Percentiles rank a stretch among this genome's conserved stretches.
Evolutionary conservation across 148 eudicot genomes (phyloP).

Genomic region (Chenopodium formosanum): DNA sequence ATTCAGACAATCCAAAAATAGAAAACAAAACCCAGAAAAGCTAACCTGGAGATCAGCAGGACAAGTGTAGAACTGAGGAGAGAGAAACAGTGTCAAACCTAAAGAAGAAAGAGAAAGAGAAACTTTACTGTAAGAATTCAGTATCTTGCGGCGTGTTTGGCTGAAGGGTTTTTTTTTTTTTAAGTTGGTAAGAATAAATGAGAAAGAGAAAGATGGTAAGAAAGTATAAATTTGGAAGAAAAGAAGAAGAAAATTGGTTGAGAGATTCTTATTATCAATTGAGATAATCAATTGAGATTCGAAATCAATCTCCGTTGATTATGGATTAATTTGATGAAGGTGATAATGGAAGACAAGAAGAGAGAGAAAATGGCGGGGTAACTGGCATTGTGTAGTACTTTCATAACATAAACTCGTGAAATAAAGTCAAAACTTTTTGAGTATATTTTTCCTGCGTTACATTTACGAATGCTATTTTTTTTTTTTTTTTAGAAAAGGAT

Average conservation of each 20-base stretch:
- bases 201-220: not conserved
- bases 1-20: not conserved
- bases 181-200: slow-evolving; percentile 9
- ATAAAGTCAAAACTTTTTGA: no score
- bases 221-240: not conserved
- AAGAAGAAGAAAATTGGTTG: slow-evolving; percentile 3
- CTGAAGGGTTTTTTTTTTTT: not conserved
- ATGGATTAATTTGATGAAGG: not conserved
- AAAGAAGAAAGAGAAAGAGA: slow-evolving; percentile 17
- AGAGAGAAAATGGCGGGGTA: slow-evolving; percentile 19
- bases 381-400: not conserved
- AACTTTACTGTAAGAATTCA: not conserved
- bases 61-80: not conserved
- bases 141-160: slow-evolving; percentile 4
- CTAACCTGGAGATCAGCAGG: slow-evolving; percentile 14
- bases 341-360: not conserved
- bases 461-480: no score
- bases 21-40: not conserved
- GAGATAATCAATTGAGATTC: not conserved
- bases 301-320: slow-evolving; percentile 16
- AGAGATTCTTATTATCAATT: not conserved
- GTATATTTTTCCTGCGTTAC: no score
- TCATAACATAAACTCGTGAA: not conserved
- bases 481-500: no score
- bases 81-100: not conserved